phyloP scores from a whole-genome alignment of 2,329 filamentous ascomycete species.

The Basipetospora sp. region DNA sequence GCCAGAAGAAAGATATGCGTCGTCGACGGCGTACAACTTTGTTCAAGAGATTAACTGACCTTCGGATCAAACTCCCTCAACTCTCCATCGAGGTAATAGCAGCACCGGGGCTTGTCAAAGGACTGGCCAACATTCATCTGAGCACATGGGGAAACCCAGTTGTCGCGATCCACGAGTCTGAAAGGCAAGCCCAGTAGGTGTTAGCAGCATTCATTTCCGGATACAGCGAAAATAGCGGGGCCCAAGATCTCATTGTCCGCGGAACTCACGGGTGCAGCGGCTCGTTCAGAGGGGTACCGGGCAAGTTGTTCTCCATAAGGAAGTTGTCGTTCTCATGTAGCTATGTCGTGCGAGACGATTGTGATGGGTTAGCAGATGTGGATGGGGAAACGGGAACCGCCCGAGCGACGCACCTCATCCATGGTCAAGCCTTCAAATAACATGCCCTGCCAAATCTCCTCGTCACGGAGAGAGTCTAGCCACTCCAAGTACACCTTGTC shows the following conservation, averaged over 20 bases:
- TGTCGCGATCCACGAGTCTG: conserved; percentile 5
- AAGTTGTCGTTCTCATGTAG: conserved; percentile 13
- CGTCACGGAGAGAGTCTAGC: conserved; percentile 13
- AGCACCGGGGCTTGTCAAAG: neutral
- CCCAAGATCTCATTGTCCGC: too few species aligned
- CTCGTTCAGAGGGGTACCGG: conserved; percentile 12
- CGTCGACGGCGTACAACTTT: too few species aligned
- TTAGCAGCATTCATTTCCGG: too few species aligned
- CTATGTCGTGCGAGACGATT: too few species aligned
- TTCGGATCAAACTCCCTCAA: conserved; percentile 13
- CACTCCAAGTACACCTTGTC: conserved; percentile 11
- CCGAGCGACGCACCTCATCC: conserved; percentile 13
- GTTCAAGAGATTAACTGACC: conserved; percentile 10
- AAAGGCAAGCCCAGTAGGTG: neutral
- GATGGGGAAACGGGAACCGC: too few species aligned
- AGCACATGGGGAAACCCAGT: conserved; percentile 4
- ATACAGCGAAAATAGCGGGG: too few species aligned
- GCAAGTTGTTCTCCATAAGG: conserved; percentile 9
- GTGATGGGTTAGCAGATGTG: too few species aligned
- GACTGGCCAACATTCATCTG: neutral
- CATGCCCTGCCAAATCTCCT: conserved; percentile 18
- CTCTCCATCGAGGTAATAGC: conserved; percentile 12
- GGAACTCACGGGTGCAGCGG: conserved; percentile 12
- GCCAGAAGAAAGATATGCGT: neutral
- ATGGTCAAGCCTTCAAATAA: conserved; percentile 17